Evolutionary conservation across 2,329 filamentous ascomycete genomes (phyloP).

Genomic region (Lachnum nothofagi): DNA sequence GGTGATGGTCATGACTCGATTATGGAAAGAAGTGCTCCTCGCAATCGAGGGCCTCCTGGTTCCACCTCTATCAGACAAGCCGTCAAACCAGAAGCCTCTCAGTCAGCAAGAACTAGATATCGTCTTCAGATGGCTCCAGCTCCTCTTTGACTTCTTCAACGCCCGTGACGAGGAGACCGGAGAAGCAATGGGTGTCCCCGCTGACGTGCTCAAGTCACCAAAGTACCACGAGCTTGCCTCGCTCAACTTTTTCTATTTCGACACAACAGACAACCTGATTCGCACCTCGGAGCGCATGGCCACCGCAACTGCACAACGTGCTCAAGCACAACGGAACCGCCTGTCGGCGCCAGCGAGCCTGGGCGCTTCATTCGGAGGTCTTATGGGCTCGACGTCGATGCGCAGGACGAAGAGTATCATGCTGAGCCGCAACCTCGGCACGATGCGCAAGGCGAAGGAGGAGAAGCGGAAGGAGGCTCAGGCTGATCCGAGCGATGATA

Average conservation of each 20-base stretch:
- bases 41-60: constrained; percentile 88
- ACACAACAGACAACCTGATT: constrained; percentile 83
- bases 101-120: constrained; percentile 86
- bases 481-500: constrained; percentile 94
- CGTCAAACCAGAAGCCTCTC: constrained; percentile 76
- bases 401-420: constrained; percentile 74
- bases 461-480: constrained; percentile 94
- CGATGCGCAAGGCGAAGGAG: constrained; percentile 92
- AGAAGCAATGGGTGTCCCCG: constrained; percentile 79
- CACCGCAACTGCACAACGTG: constrained; percentile 70
- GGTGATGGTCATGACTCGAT: constrained; percentile 93
- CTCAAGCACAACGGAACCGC: constrained; percentile 68
- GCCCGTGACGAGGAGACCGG: constrained; percentile 79
- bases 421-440: constrained; percentile 88
- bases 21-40: constrained; percentile 96
- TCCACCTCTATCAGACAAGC: constrained; percentile 91
- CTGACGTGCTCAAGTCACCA: constrained; percentile 88
- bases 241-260: constrained; percentile 98
- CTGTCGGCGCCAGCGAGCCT: constrained; percentile 61
- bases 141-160: constrained; percentile 92
- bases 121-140: constrained; percentile 88
- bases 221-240: constrained; percentile 98
- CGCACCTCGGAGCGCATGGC: constrained; percentile 97
- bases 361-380: constrained; percentile 49
- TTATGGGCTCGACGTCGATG: constrained; percentile 65